Evolutionary conservation across 768 basidiomycete genomes (phyloP).

Genomic region (Calocera viscosa): DNA sequence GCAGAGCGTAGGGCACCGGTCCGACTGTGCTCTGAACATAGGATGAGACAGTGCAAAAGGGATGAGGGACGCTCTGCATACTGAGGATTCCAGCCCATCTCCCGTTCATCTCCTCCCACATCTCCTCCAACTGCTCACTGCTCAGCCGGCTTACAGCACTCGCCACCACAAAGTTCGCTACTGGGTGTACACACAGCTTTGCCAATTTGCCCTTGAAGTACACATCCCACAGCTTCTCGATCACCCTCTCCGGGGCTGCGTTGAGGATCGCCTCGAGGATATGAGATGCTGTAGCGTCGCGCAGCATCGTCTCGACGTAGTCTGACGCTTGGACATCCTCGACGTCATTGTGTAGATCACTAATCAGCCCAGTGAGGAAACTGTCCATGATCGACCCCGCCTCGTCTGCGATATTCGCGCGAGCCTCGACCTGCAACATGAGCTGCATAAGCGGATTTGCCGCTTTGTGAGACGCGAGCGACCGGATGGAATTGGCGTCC

Average conservation of each 20-base stretch:
- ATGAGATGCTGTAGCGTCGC: constrained; percentile 81
- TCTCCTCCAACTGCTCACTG: constrained; percentile 40
- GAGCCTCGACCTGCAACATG: constrained; percentile 67
- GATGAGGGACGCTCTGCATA: constrained; percentile 30
- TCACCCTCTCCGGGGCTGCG: constrained; percentile 47
- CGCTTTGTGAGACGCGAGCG: constrained; percentile 60
- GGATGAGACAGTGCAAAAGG: constrained; percentile 9
- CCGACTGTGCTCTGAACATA: constrained; percentile 44
- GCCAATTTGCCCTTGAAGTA: constrained; percentile 65
- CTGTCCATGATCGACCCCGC: constrained; percentile 69
- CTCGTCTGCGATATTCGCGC: constrained; percentile 44
- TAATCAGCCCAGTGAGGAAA: constrained; percentile 62
- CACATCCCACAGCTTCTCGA: constrained; percentile 55
- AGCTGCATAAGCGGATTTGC: constrained; percentile 70
- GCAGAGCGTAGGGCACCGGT: constrained; percentile 67
- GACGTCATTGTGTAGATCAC: constrained; percentile 45
- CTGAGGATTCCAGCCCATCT: constrained; percentile 55
- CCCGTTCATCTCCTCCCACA: constrained; percentile 47
- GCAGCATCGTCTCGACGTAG: constrained; percentile 67
- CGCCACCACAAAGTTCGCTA: constrained; percentile 88
- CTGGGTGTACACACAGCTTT: constrained; percentile 69
- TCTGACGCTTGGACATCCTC: constrained; percentile 43
- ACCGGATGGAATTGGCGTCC: constrained; percentile 60
- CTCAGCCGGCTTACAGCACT: constrained; percentile 56
- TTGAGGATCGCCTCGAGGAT: constrained; percentile 70